Conservation (phyloP, 164 flowering plant genomes). For the Magnolia sinica region DNA sequence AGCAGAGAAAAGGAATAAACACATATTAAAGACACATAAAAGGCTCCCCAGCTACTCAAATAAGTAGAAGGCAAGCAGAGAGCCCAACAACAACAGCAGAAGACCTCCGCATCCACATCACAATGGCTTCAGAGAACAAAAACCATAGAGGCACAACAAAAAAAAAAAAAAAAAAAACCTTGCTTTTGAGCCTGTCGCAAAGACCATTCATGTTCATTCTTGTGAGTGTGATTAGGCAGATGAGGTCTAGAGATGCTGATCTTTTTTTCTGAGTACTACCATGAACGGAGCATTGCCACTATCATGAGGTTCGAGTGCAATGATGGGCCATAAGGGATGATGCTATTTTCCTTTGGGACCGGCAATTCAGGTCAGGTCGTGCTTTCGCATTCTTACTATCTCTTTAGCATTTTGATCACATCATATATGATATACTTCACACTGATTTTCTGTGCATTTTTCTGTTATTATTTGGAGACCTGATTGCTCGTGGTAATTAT, state of each 20-base stretch:
- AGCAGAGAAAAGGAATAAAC: no score
- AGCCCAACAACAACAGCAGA: no score
- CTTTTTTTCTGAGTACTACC: neutral
- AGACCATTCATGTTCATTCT: neutral
- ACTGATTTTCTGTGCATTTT: neutral
- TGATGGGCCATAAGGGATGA: neutral
- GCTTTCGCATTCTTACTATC: neutral
- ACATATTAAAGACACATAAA: no score
- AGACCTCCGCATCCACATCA: no score
- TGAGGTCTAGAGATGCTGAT: neutral
- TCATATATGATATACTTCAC: constrained; percentile 2
- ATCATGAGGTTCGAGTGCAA: neutral
- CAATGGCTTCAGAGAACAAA: no score
- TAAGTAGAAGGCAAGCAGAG: no score
- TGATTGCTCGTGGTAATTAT: no score
- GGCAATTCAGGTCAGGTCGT: neutral
- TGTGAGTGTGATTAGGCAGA: neutral
- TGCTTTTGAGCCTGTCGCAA: no score
- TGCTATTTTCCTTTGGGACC: neutral
- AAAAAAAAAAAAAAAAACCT: no score
- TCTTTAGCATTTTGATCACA: neutral
- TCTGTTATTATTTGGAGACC: neutral
- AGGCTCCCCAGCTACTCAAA: no score
- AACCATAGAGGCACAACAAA: no score
- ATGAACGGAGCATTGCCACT: neutral